phyloP scores from a whole-genome alignment of 768 basidiomycete species.

The Mycena amicta region DNA sequence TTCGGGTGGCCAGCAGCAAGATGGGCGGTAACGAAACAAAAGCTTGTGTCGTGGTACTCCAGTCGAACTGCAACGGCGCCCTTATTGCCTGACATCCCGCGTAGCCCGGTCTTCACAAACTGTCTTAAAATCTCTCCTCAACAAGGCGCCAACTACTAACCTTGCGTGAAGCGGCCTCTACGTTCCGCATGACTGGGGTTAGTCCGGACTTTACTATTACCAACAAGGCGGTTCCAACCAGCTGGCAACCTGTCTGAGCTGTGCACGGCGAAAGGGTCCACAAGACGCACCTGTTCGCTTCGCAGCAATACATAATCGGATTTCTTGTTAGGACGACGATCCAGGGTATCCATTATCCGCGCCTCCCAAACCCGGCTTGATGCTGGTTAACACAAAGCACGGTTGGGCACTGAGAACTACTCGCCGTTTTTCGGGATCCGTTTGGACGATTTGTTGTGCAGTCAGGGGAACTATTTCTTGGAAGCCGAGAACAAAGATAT shows the following conservation, averaged over 20 bases:
- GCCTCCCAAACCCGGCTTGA: slow-evolving; percentile 86
- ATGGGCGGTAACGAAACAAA: slow-evolving; percentile 96
- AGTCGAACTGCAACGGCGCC: slow-evolving; percentile 94
- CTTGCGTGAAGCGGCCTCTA: slow-evolving; percentile 91
- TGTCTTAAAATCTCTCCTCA: no score
- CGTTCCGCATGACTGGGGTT: slow-evolving; percentile 81
- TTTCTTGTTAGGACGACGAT: slow-evolving; percentile 65
- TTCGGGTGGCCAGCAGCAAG: slow-evolving; percentile 95
- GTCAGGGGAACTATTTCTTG: slow-evolving; percentile 98
- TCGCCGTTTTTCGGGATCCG: slow-evolving; percentile 90
- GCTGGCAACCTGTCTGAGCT: slow-evolving; percentile 41
- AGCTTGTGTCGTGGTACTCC: slow-evolving; percentile 86
- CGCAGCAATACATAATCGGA: slow-evolving; percentile 82
- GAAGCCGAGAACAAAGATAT: slow-evolving; percentile 89
- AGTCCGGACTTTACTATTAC: slow-evolving; percentile 80
- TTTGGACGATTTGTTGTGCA: slow-evolving; percentile 95
- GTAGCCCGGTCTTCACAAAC: slow-evolving; percentile 67
- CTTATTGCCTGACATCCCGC: slow-evolving; percentile 97
- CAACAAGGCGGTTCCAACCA: slow-evolving; percentile 93
- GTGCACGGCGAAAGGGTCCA: slow-evolving; percentile 8
- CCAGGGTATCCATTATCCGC: slow-evolving; percentile 77
- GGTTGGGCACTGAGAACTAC: slow-evolving; percentile 21
- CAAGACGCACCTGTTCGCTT: slow-evolving; percentile 77
- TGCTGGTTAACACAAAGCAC: no score
- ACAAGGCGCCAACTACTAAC: no score